Conservation (phyloP, 495 filamentous ascomycete genomes). For the Xanthoparmelia taractica region DNA sequence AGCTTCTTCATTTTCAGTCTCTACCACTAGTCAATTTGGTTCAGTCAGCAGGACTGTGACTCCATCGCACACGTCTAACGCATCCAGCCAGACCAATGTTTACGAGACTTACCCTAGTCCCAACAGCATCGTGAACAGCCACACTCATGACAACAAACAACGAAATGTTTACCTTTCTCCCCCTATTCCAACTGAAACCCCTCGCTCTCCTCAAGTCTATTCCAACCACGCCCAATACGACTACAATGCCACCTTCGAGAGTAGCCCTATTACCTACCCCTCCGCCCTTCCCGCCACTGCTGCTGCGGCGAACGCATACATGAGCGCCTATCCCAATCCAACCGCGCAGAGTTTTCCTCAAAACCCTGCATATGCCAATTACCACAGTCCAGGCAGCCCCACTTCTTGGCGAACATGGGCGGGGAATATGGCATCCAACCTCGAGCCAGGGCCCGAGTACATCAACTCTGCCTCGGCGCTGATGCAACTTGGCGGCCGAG, state of each 20-base stretch:
- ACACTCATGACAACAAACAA: neutral
- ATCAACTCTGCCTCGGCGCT: conserved; percentile 26
- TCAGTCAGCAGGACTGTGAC: neutral
- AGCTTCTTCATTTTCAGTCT: conserved; percentile 6
- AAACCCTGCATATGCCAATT: neutral
- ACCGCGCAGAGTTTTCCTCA: conserved; percentile 6
- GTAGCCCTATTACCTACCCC: conserved; percentile 10
- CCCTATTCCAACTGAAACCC: conserved; percentile 5
- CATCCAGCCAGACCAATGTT: conserved; percentile 5
- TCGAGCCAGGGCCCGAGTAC: conserved; percentile 19
- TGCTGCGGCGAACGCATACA: conserved; percentile 16
- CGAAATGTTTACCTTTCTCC: neutral
- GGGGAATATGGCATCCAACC: conserved; percentile 26
- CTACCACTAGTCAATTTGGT: conserved; percentile 13
- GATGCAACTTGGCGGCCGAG: conserved; percentile 25
- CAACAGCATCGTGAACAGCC: neutral
- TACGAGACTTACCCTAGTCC: conserved; percentile 10
- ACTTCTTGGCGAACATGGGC: conserved; percentile 29
- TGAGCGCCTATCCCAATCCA: conserved; percentile 15
- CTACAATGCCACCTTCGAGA: conserved; percentile 16
- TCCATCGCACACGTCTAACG: conserved; percentile 6
- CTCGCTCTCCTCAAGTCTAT: conserved; percentile 7
- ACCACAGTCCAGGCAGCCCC: conserved; percentile 17
- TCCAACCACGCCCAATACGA: conserved; percentile 18
- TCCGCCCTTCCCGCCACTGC: conserved; percentile 17